Evolutionary conservation across 2,329 filamentous ascomycete species (phyloP), one percentile per base, ranked within the genome.

Genomic region (Phialemoniopsis sp.): DNA sequence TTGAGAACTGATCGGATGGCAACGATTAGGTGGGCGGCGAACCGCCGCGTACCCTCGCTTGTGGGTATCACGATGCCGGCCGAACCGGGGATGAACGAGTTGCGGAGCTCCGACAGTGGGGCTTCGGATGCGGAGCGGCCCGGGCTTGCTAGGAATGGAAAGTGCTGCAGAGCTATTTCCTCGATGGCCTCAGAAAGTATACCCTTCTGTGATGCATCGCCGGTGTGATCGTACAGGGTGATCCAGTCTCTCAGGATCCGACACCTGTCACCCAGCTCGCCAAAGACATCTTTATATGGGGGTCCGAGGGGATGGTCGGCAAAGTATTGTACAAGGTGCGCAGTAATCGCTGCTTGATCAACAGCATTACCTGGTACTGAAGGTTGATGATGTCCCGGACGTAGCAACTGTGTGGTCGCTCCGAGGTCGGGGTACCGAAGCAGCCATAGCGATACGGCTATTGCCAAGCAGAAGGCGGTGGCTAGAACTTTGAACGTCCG

Each of bases 1-100:
- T 49, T 46, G 35, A 60, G 49, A 2, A 61, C 53, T 3, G 42
- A 41, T 15, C 55, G 55, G 4, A 66, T 36, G 2, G 57, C 49
- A n/a, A 49, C 49, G 8, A 66, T 50, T 9, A 63, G 45, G 38
- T 66, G 63, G 29, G 57, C 59, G 8, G 60, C 58, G 19, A 57
- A 61, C 2, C 63, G 57, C 12, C 65, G 45, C 12, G 45, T 54
- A 14, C 49, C 48, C 2, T 50, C 50, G 7, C 61, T 58, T 0
- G 54, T 55, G 12, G 62, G 56, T 13, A 66, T 62, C 18, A 66
- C 59, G 21, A 66, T 59, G 2, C 62, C 62, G 3, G 41, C 45
- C 4, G 54, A 51, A 13, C 49, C 51, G 6, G 21, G 21, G 6
- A 44, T 26, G 33, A 47, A 46, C 13, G 42, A 47, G n/a, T 39